Base-by-base conservation (phyloP, 441 rosid species). In the Gossypium trilobum region DNA sequence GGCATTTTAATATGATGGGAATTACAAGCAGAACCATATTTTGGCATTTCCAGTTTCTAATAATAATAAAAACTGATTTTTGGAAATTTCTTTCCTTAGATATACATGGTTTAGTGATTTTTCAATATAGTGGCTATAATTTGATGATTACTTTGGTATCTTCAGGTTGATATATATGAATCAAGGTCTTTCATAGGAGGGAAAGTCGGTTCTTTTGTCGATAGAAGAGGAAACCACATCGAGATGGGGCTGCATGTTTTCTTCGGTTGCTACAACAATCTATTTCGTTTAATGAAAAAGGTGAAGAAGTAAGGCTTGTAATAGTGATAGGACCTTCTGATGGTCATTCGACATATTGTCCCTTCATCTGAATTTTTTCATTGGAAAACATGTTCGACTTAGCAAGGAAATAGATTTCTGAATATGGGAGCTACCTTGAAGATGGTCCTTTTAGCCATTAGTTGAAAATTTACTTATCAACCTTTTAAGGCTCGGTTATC, bases 171-270 rank as follows among this genome's bases (percentile, higher is more conserved):
- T 83, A 89, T 92, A 79, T 95, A 95, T 25, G 99, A 95, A 48
- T 92, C 93, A 17, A 87, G 93, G 82, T 5, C 87, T 60, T 94
- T 94, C 82, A 90, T 92, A 72, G 99, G 99, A 70, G 99, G 99
- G 71, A 94, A 94, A 87, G 99, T 92, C 11, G 99, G 99, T 75
- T 94, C 99, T 10, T 91, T 95, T 82, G 88, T 95, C 71, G 99
- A 95, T 85, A 85, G 46, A 81, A 81, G 81, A n/a, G 99, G 99
- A 68, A 95, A 95, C 84, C 99, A 95, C 75, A 75, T 95, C 2
- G 99, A 95, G 86, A 95, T 95, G 99, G 99, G 97, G 55, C 84
- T 95, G 78, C 99, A 95, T 60, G 99, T 92, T 74, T 92, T 95
- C 87, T 95, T 95, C 59, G 99, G 99, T 29, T 95, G 99, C 87